Base-by-base conservation (phyloP, 2,329 filamentous ascomycete species). In the Arthrocladium fulminans region DNA sequence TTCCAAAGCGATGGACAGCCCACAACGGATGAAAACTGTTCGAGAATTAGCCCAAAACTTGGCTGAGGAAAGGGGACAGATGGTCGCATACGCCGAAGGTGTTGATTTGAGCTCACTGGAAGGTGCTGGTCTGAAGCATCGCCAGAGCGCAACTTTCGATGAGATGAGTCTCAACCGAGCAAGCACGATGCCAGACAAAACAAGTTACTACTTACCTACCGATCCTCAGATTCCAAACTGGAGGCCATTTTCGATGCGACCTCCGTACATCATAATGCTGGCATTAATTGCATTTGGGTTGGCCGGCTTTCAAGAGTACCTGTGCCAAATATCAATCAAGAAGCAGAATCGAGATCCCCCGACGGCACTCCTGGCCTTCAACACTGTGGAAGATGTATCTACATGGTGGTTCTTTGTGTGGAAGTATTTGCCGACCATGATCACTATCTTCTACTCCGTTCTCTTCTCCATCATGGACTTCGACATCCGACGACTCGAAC, bases 401-500 rank as follows among this genome's bases (percentile, higher is more conserved):
- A 49, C 52, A 5, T 51, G 43, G 17, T 51, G 60, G 39, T 66
- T 65, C 51, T 65, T 66, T 50, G 60, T 55, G 17, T 66, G 64
- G 64, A 65, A 66, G 51, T 66, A 66, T 66, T 68, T 61, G 57
- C 70, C 49, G 54, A 70, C 72, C 10, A 63, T 73, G 41, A 58
- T 71, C n/a, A 67, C 71, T 27, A 69, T 74, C 41, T 64, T 64
- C 19, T 74, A 72, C 49, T 70, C 72, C 39, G 69, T 74, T 10
- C 53, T 73, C 10, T 74, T 71, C 67, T 71, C 73, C 49, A 69
- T 73, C 51, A 65, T 69, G 23, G 71, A 74, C 51, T 74, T 70
- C 43, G 71, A 74, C 32, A 69, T 73, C 40, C 72, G 73, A 53
- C 67, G 71, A n/a, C 55, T 74, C 24, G 71, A 74, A 50, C 71